phyloP scores from a whole-genome alignment of 805 yeast species.

The Zygosaccharomyces kombuchaensis region DNA sequence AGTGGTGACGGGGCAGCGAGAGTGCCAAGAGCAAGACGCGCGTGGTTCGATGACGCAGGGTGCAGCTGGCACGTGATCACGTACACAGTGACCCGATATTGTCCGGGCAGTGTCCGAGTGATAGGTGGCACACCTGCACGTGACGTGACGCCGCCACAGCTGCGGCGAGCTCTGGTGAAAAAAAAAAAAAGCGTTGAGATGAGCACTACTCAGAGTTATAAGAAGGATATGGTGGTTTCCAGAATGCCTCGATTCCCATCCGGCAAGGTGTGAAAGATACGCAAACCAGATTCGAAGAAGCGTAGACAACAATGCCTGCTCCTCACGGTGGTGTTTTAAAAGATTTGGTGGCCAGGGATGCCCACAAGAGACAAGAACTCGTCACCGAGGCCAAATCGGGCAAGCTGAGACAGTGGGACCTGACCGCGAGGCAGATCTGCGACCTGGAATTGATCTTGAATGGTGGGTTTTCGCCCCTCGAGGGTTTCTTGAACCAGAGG shows the following conservation, averaged over 20 bases:
- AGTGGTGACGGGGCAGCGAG: no score
- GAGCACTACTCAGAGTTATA: not conserved
- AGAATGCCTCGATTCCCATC: no score
- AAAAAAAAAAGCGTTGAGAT: not conserved
- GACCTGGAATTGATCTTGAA: conserved; percentile 86
- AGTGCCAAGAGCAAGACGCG: no score
- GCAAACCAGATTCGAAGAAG: not conserved
- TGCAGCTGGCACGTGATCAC: no score
- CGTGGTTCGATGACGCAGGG: no score
- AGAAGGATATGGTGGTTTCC: not conserved
- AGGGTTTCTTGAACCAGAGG: conserved; percentile 57
- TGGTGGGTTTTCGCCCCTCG: conserved; percentile 89
- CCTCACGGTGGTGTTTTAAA: conserved; percentile 93
- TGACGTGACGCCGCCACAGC: not conserved
- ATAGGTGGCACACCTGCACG: no score
- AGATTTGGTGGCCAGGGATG: conserved; percentile 82
- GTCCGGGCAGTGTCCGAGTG: no score
- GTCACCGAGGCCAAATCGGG: conserved; percentile 51
- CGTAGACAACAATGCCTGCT: conserved; percentile 46
- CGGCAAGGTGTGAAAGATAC: no score
- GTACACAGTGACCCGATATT: no score
- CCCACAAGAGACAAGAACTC: conserved; percentile 50
- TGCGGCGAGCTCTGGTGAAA: not conserved
- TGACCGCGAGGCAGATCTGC: conserved; percentile 87
- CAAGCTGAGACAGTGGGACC: conserved; percentile 37